Conservation (phyloP, 2,329 filamentous ascomycete species). For the Sclerotinia glacialis region DNA sequence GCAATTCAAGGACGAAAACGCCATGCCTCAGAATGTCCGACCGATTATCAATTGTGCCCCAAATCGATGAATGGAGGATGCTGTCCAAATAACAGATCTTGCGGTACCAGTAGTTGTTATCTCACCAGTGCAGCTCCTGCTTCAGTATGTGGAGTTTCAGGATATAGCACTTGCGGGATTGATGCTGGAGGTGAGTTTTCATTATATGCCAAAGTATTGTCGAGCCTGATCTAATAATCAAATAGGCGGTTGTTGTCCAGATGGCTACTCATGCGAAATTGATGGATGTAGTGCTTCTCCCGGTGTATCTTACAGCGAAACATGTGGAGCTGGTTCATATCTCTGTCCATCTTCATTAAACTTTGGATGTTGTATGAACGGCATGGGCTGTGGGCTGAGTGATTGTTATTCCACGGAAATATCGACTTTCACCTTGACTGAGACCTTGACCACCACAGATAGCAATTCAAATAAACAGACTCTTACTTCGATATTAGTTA, state of each 20-base stretch:
- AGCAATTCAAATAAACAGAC: slow-evolving; percentile 43
- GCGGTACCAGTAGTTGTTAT: slow-evolving; percentile 47
- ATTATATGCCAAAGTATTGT: slow-evolving; percentile 19
- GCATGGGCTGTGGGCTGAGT: slow-evolving; percentile 48
- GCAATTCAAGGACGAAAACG: slow-evolving; percentile 36
- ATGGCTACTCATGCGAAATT: slow-evolving; percentile 48
- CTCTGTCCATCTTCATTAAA: slow-evolving; percentile 51
- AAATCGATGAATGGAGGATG: slow-evolving; percentile 36
- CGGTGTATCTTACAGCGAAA: slow-evolving; percentile 43
- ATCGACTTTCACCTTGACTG: slow-evolving; percentile 46
- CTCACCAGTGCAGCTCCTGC: slow-evolving; percentile 33
- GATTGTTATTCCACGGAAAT: slow-evolving; percentile 50
- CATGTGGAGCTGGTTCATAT: slow-evolving; percentile 47
- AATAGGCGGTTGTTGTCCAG: slow-evolving; percentile 41
- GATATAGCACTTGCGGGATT: slow-evolving; percentile 34
- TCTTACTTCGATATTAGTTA: slow-evolving; percentile 42
- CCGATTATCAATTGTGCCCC: slow-evolving; percentile 34
- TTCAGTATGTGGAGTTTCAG: slow-evolving; percentile 32
- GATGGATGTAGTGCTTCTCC: slow-evolving; percentile 46
- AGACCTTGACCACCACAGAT: slow-evolving; percentile 48
- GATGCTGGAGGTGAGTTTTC: slow-evolving; percentile 35
- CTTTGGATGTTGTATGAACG: slow-evolving; percentile 53
- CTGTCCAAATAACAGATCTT: slow-evolving; percentile 47
- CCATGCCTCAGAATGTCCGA: slow-evolving; percentile 32
- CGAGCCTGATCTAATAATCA: slow-evolving; percentile 12